Base-by-base conservation (phyloP, 495 filamentous ascomycete genomes). In the Evansstolkia leycettana region DNA sequence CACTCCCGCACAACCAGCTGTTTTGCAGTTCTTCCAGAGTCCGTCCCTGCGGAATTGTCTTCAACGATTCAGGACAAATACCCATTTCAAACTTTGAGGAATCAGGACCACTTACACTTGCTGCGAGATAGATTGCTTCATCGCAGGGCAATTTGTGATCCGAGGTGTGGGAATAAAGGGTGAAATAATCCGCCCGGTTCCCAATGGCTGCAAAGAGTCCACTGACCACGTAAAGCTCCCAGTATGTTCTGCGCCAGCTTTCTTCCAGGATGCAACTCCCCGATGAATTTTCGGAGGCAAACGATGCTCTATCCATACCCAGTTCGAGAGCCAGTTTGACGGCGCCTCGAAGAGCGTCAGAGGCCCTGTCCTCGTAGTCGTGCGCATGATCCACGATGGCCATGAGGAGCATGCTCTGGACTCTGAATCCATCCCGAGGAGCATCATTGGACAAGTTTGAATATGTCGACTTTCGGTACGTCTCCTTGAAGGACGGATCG, bases 221-320 rank as follows among this genome's bases (percentile, higher is more conserved):
- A 38, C 87, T 81, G 2, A 80, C 68, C 30, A 84, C 71, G 50
- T 75, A 87, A 26, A 90, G 54, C 45, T 87, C 81, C 83, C 83
- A 90, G 76, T 80, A 88, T 7, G 82, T 88, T 32, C 84, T 60
- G 13, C 83, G 64, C 77, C 79, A 84, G 55, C 78, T 78, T 48
- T 90, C 84, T 15, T 70, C 75, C n/a, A 79, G 33, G 7, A 78
- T 50, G 2, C 57, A 49, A 26, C 69, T 58, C 6, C 61, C 58
- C 36, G 67, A 38, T 1, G 58, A 42, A 1, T 44, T 29, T 11
- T 43, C 17, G 17, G 37, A 10, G 2, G 64, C 57, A 38, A 70
- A 77, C 2, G 47, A 35, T 25, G 51, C 50, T 31, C 65, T 67
- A 47, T 86, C 70, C 64, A 90, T 69, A 1, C 78, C 73, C 15